Conservation (phyloP, 768 basidiomycete species). For the Panaeolus cyanescens region DNA sequence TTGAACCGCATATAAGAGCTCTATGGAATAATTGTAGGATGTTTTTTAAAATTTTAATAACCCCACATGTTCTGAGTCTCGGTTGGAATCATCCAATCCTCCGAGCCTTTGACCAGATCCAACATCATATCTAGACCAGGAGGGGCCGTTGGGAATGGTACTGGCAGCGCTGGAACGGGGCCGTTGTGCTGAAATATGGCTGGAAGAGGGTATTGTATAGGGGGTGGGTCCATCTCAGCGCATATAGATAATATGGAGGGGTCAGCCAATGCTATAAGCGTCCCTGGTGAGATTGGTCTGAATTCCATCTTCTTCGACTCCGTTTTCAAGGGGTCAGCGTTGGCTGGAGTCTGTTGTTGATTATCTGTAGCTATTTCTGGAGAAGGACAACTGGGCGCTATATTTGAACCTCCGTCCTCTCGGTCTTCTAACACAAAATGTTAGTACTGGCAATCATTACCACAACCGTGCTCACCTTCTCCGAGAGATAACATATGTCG, state of each 20-base stretch:
- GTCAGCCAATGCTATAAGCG: constrained; percentile 44
- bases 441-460: not conserved
- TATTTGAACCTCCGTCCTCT: not conserved
- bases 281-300: constrained; percentile 37
- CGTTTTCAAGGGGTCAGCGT: not conserved
- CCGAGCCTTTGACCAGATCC: not conserved
- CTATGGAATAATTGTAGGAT: too few relatives aligned
- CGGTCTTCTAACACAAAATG: not conserved
- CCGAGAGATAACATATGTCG: not conserved
- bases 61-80: not conserved
- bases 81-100: not conserved
- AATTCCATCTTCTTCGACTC: constrained; percentile 13
- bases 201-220: not conserved
- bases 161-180: not conserved
- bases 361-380: too few relatives aligned
- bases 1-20: too few relatives aligned
- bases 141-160: not conserved
- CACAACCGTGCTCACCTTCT: not conserved
- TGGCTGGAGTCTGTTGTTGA: not conserved
- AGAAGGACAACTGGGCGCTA: too few relatives aligned
- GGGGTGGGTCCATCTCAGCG: constrained; percentile 6
- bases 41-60: not conserved
- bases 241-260: constrained; percentile 45
- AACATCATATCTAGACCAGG: not conserved
- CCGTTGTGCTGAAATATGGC: not conserved